Evolutionary conservation across 257 asterid species (phyloP).

Genomic region (Ocimum tenuiflorum): DNA sequence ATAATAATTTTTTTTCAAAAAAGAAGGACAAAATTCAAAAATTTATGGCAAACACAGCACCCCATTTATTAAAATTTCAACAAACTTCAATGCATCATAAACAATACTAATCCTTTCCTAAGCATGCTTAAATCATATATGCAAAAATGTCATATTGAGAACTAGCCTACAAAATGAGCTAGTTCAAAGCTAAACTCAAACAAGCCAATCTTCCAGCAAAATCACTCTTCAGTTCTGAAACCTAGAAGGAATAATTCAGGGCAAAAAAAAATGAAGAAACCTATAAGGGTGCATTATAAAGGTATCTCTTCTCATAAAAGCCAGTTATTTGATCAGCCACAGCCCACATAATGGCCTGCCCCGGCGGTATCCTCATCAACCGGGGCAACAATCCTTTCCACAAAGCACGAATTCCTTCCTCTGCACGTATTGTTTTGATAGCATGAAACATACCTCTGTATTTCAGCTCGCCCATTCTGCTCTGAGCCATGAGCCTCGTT

Average conservation of each 20-base stretch:
- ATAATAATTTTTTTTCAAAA: not conserved
- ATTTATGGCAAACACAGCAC: no score
- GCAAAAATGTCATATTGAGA: no score
- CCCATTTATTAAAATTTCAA: no score
- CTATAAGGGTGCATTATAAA: conserved; percentile 35
- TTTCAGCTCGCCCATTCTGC: conserved; percentile 62
- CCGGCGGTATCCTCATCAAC: conserved; percentile 99
- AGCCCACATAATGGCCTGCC: conserved; percentile 96
- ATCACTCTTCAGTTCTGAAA: conserved; percentile 2
- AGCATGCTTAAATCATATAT: not conserved
- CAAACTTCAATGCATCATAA: not conserved
- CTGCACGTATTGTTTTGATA: conserved; percentile 59
- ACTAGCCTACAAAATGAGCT: not conserved
- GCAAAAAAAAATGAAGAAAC: not conserved
- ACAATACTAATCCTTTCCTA: no score
- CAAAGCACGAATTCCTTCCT: conserved; percentile 76
- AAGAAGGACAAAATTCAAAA: no score
- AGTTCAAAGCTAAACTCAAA: not conserved
- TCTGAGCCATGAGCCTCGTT: conserved; percentile 97
- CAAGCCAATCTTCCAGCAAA: not conserved
- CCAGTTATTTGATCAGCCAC: conserved; percentile 95
- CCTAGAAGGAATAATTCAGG: not conserved
- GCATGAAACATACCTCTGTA: conserved; percentile 91
- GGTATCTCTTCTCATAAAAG: conserved; percentile 62
- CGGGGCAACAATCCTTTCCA: conserved; percentile 90